A percentile compares a stretch with the other conserved stretches of the same genome.
Evolutionary conservation across 306 rosid species (phyloP).

Genomic region (Ammopiptanthus mongolicus): DNA sequence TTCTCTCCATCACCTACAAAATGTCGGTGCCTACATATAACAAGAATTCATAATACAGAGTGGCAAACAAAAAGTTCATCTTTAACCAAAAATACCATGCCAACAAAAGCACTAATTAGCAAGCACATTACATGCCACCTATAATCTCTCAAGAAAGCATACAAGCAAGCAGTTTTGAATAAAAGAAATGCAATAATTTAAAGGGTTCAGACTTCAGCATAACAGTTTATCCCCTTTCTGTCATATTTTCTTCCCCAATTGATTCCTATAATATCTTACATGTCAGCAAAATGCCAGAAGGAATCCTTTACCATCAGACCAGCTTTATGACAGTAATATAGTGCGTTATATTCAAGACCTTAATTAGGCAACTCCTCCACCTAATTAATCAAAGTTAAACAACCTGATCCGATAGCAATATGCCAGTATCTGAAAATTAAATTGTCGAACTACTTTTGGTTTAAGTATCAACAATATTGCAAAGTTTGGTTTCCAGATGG

Average conservation of each 20-base stretch:
- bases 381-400: slow-evolving; percentile 14
- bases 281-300: slow-evolving; percentile 16
- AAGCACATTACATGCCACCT: background rate
- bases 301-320: slow-evolving; percentile 4
- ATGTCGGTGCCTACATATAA: background rate
- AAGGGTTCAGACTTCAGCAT: background rate
- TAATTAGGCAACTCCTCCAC: background rate
- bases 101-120: background rate
- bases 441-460: background rate
- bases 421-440: background rate
- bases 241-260: slow-evolving; percentile 1
- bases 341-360: slow-evolving; percentile 2
- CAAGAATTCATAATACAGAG: background rate
- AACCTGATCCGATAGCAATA: background rate
- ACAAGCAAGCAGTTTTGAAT: slow-evolving; percentile 17
- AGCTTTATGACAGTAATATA: background rate
- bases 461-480: background rate
- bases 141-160: slow-evolving; percentile 17
- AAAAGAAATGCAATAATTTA: slow-evolving; percentile 4
- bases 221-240: background rate
- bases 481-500: background rate
- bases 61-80: background rate
- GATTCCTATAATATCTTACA: background rate
- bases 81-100: slow-evolving; percentile 10
- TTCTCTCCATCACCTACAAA: background rate